Conservation (phyloP, 768 basidiomycete species). For the Tylopilus balloui region DNA sequence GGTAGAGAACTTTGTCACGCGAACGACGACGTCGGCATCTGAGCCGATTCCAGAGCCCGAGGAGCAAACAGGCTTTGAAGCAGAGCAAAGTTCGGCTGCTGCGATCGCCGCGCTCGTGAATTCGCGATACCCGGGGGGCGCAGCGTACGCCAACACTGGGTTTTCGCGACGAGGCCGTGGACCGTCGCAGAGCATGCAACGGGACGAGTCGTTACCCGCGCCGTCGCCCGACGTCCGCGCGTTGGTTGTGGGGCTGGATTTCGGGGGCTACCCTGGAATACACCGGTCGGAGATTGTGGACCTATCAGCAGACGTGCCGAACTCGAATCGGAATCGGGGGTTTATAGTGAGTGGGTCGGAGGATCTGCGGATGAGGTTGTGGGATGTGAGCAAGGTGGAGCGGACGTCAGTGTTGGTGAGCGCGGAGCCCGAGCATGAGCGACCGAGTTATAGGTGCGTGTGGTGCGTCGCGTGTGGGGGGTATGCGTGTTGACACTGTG, state of each 20-base stretch:
- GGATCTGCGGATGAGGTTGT: slow-evolving; percentile 81
- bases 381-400: slow-evolving; percentile 76
- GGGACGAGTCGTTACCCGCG: slow-evolving; percentile 35
- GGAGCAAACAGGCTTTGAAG: slow-evolving; percentile 48
- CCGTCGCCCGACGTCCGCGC: slow-evolving; percentile 67
- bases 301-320: slow-evolving; percentile 36
- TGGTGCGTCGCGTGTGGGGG: neutral
- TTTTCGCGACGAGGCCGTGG: slow-evolving; percentile 26
- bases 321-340: slow-evolving; percentile 48
- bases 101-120: slow-evolving; percentile 82
- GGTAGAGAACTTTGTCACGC: slow-evolving; percentile 75
- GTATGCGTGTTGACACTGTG: slow-evolving; percentile 3
- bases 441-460: slow-evolving; percentile 69
- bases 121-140: slow-evolving; percentile 46
- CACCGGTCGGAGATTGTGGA: slow-evolving; percentile 51
- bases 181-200: slow-evolving; percentile 32
- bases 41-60: slow-evolving; percentile 53
- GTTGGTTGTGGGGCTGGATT: slow-evolving; percentile 68
- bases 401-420: slow-evolving; percentile 79
- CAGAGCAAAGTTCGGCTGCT: slow-evolving; percentile 59
- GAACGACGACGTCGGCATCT: slow-evolving; percentile 40
- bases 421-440: slow-evolving; percentile 67
- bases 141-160: slow-evolving; percentile 21
- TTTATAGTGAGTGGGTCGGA: slow-evolving; percentile 88
- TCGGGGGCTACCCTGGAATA: slow-evolving; percentile 60